Conservation (phyloP, 192 early-diverging fungal genomes). For the Mortierella alpina region DNA sequence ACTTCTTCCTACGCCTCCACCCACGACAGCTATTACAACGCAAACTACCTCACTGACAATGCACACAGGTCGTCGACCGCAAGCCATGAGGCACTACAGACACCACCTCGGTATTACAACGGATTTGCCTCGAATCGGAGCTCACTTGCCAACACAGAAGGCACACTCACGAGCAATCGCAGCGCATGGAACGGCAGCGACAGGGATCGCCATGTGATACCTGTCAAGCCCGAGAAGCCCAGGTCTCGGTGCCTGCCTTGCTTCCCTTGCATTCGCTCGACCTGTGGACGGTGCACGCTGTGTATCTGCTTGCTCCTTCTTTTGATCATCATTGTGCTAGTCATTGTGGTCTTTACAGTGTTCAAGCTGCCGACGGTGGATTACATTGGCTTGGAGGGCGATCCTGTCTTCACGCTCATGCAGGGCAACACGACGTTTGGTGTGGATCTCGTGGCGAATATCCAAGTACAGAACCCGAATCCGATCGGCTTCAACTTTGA, state of each 20-base stretch:
- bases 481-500: constrained; percentile 40
- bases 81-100: too few relatives aligned
- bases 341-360: constrained; percentile 32
- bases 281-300: constrained; percentile 12
- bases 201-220: background rate
- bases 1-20: background rate
- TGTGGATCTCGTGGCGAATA: constrained; percentile 24
- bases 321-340: constrained; percentile 19
- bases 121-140: too few relatives aligned
- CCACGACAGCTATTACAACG: too few relatives aligned
- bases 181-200: background rate
- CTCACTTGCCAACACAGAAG: background rate
- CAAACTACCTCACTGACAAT: too few relatives aligned
- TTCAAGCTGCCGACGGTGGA: constrained; percentile 39
- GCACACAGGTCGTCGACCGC: too few relatives aligned
- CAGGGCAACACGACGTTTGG: constrained; percentile 42
- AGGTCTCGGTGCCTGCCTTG: constrained; percentile 14
- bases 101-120: too few relatives aligned
- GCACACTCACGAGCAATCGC: background rate
- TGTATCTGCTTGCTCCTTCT: constrained; percentile 35
- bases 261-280: constrained; percentile 37
- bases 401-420: constrained; percentile 27
- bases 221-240: constrained; percentile 8
- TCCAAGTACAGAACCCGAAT: constrained; percentile 44
- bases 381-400: constrained; percentile 11